Percentiles rank a stretch among this genome's conserved stretches.
Evolutionary conservation across 2,329 filamentous ascomycete species (phyloP).

Genomic region (Sporothrix variecibatus): DNA sequence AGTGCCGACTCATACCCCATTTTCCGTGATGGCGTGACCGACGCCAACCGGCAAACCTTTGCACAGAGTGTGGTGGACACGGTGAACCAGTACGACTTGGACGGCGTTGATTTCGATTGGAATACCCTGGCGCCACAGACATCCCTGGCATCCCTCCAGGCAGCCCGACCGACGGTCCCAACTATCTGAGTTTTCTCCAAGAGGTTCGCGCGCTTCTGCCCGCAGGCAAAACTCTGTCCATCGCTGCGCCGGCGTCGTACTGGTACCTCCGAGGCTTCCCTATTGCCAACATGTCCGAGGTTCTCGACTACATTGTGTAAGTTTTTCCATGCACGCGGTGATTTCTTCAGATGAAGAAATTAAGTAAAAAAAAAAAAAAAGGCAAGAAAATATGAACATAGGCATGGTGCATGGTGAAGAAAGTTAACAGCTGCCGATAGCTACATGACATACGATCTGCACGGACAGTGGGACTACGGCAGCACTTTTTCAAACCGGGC

Average conservation of each 20-base stretch:
- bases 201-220: conserved; percentile 31
- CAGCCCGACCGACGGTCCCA: conserved; percentile 35
- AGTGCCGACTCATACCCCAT: conserved; percentile 41
- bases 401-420: no score
- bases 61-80: conserved; percentile 21
- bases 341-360: no score
- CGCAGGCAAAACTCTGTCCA: conserved; percentile 33
- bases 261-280: conserved; percentile 40
- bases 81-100: conserved; percentile 11
- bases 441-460: conserved; percentile 41
- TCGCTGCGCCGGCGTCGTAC: conserved; percentile 37
- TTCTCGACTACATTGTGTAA: conserved; percentile 40
- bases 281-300: conserved; percentile 34
- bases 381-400: no score
- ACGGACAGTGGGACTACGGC: conserved; percentile 45
- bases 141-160: conserved; percentile 39
- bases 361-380: no score
- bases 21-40: conserved; percentile 36
- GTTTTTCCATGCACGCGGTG: no score
- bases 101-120: conserved; percentile 29
- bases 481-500: conserved; percentile 31
- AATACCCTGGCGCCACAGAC: conserved; percentile 25
- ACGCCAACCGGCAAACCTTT: conserved; percentile 23
- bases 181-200: conserved; percentile 41
- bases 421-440: no score